A percentile compares a stretch with the other conserved stretches of the same genome.
Evolutionary conservation across 805 yeast genomes (phyloP).

Genomic region (Candida succiphila): DNA sequence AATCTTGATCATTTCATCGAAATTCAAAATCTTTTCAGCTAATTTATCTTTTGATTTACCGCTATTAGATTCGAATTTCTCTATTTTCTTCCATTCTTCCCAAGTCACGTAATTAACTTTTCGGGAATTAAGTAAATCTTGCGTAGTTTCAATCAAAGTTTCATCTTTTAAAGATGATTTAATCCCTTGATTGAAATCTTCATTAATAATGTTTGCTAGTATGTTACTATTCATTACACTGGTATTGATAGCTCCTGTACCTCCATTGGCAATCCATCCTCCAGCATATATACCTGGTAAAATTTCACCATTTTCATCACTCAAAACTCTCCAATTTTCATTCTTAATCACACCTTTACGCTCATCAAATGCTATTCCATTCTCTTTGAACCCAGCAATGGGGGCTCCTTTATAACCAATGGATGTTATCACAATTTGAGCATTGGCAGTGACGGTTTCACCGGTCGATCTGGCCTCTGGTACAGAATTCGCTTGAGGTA

Average conservation of each 20-base stretch:
- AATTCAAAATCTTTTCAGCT: conserved; percentile 45
- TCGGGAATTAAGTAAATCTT: conserved; percentile 10
- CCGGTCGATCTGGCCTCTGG: conserved; percentile 27
- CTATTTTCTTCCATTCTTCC: conserved; percentile 58
- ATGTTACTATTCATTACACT: conserved; percentile 80
- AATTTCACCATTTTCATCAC: not conserved
- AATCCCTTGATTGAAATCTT: conserved; percentile 28
- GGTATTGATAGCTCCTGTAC: conserved; percentile 83
- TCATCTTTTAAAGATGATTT: conserved; percentile 7
- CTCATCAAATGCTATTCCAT: conserved; percentile 38
- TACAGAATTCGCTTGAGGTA: conserved; percentile 26
- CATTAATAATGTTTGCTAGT: conserved; percentile 55
- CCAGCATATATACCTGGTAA: conserved; percentile 55
- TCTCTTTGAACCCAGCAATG: conserved; percentile 43
- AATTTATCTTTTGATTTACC: conserved; percentile 44
- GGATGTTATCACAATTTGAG: conserved; percentile 68
- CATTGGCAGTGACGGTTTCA: conserved; percentile 21
- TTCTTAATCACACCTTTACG: conserved; percentile 36
- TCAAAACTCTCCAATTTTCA: conserved; percentile 31
- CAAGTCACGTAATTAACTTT: conserved; percentile 34
- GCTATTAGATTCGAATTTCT: conserved; percentile 36
- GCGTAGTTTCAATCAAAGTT: conserved; percentile 21
- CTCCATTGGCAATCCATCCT: conserved; percentile 89
- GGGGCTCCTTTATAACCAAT: conserved; percentile 76
- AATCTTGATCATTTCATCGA: conserved; percentile 36